Evolutionary conservation across 2,329 filamentous ascomycete genomes (phyloP), one percentile per base, ranked within the genome.

Genomic region (Colletotrichum karsti): DNA sequence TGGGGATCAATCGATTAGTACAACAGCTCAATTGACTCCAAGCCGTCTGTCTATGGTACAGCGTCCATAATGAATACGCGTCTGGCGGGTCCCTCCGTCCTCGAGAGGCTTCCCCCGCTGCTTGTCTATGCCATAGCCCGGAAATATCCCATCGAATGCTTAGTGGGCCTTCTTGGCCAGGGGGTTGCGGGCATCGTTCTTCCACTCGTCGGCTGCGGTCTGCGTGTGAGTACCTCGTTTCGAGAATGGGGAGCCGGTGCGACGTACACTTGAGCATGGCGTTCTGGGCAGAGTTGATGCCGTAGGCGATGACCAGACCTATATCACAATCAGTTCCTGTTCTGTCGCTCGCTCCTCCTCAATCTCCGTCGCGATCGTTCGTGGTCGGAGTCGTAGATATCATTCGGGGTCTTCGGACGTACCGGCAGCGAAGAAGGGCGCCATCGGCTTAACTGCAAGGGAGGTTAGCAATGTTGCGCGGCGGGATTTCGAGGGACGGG

Each of bases 171-270:
- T 73, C 80, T 84, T 87, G 74, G 81, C 82, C 75, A 86, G 85
- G 73, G 90, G 91, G 89, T 98, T 98, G 83, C 95, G 91, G 74
- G 95, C 94, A 84, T 98, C 95, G 87, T 97, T 97, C 91, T 95
- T 97, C 90, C 89, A 98, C 86, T 98, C 94, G 76, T 93, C 93
- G 86, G 90, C 95, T 98, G 75, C 72, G 54, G 1, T 71, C 64
- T 67, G 30, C 68, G 67, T 51, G 73, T 78, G 67, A 78, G 76
- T 69, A 70, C 69, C 39, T 35, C 55, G 10, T 55, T 61, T 54
- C 13, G 20, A 33, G 20, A 10, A 51, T 4, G 54, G 24, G 22
- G 56, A 56, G 69, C 67, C 30, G 42, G 46, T 69, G 58, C 46
- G 56, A 77, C 82, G 72, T 90, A 98, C 95, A 89, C 80, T 89